A percentile compares a stretch with the other conserved stretches of the same genome.
These are phyloP conservation scores for Umbilicus rupestris DNA, from an alignment of 164 flowering plant species.

Conservation along the genomic window DNA sequence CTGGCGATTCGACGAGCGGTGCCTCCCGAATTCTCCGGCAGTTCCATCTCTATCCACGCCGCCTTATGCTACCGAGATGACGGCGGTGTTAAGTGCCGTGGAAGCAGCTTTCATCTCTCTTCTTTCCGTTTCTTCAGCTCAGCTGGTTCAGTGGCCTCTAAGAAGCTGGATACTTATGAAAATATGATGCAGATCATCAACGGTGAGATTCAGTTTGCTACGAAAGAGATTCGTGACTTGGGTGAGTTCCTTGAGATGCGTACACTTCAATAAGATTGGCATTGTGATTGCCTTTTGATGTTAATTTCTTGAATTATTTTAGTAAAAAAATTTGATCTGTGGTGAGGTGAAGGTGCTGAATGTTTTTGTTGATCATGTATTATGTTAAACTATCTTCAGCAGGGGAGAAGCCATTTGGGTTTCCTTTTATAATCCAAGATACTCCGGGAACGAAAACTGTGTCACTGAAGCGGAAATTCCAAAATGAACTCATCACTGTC, in stretches of 20 bases:
- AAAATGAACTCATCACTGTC: constrained; percentile 57
- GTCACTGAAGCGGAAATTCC: constrained; percentile 44
- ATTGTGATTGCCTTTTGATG: not conserved
- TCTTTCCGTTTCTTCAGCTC: not conserved
- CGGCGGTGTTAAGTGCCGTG: no score
- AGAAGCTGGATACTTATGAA: not conserved
- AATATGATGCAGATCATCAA: not conserved
- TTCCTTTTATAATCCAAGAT: constrained; percentile 1
- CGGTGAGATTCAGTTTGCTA: not conserved
- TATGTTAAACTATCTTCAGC: not conserved
- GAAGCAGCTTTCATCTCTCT: not conserved
- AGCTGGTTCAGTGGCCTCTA: not conserved
- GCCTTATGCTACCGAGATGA: no score
- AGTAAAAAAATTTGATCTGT: no score
- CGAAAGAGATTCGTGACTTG: not conserved
- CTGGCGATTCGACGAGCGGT: not conserved
- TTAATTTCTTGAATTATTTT: no score
- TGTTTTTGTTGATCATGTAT: not conserved
- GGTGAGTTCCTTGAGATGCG: not conserved
- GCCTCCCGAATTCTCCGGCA: not conserved
- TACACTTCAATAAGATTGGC: not conserved
- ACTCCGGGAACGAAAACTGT: constrained; percentile 16
- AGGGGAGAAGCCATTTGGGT: not conserved
- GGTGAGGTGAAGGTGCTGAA: not conserved
- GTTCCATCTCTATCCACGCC: no score